A percentile compares a stretch with the other conserved stretches of the same genome.
phyloP scores from a whole-genome alignment of 371 early-diverging fungal genomes.

The Coemansia linderi region DNA sequence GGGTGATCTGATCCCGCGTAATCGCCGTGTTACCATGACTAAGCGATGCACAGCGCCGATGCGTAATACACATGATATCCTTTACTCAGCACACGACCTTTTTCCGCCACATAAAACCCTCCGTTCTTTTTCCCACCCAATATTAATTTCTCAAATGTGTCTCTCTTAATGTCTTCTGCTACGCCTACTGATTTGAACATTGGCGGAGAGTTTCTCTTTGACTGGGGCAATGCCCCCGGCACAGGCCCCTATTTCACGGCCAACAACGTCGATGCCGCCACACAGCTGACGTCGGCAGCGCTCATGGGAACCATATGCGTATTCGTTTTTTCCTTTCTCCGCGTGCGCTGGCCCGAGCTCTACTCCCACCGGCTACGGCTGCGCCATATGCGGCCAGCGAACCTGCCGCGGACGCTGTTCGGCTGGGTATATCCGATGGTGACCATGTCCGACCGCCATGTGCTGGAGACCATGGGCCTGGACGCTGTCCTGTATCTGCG shows the following conservation, averaged over 20 bases:
- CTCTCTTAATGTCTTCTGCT: background rate
- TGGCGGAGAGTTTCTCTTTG: slow-evolving; percentile 32
- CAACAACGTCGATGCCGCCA: slow-evolving; percentile 49
- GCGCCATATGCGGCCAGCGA: slow-evolving; percentile 44
- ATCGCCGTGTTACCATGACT: background rate
- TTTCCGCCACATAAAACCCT: too few species aligned
- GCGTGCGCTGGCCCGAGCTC: slow-evolving; percentile 43
- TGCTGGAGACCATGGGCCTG: slow-evolving; percentile 51
- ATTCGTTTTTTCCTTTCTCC: slow-evolving; percentile 40
- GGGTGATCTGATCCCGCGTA: background rate
- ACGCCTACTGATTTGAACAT: slow-evolving; percentile 21
- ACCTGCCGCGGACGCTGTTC: slow-evolving; percentile 46
- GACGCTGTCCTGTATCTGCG: slow-evolving; percentile 49
- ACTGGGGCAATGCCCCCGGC: slow-evolving; percentile 52
- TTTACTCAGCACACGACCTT: background rate
- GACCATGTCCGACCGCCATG: slow-evolving; percentile 49
- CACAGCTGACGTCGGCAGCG: slow-evolving; percentile 49
- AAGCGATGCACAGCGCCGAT: background rate
- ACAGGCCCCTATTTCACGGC: slow-evolving; percentile 46
- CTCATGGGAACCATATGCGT: slow-evolving; percentile 42
- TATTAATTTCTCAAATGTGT: too few species aligned
- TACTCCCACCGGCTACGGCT: slow-evolving; percentile 51
- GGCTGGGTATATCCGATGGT: slow-evolving; percentile 49
- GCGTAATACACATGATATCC: background rate
- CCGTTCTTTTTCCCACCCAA: background rate